phyloP scores from a whole-genome alignment of 345 rosid genomes.

The Angophora floribunda region DNA sequence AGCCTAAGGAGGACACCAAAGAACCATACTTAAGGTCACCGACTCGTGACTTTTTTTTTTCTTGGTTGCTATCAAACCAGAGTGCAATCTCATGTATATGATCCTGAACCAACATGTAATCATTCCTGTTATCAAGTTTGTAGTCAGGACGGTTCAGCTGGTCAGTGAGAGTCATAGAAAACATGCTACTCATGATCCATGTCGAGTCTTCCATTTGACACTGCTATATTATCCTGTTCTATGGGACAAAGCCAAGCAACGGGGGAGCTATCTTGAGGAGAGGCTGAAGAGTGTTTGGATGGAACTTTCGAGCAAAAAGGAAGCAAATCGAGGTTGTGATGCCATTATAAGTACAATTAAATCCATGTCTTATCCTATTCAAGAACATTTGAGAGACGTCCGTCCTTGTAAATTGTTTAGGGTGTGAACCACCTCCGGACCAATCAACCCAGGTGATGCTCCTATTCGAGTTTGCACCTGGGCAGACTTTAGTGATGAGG shows the following conservation, averaged over 20 bases:
- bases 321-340: conserved; percentile 34
- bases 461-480: conserved; percentile 43
- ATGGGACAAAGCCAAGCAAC: conserved; percentile 12
- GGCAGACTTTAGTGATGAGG: conserved; percentile 24
- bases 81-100: background rate
- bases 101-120: background rate
- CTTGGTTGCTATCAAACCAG: background rate
- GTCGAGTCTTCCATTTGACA: background rate
- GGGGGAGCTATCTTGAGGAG: conserved; percentile 47
- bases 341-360: conserved; percentile 48
- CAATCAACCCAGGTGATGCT: conserved; percentile 83
- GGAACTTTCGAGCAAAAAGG: conserved; percentile 78
- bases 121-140: background rate
- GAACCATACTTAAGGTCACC: background rate
- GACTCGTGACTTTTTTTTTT: background rate
- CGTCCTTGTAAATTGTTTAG: conserved; percentile 25
- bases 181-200: background rate
- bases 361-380: conserved; percentile 38
- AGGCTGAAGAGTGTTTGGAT: conserved; percentile 42
- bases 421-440: conserved; percentile 76
- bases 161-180: background rate
- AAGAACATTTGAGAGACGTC: conserved; percentile 45
- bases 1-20: background rate
- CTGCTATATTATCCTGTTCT: background rate
- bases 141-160: background rate